Base-by-base conservation (phyloP, 2,329 filamentous ascomycete species). In the Colletotrichum brevisporum region DNA sequence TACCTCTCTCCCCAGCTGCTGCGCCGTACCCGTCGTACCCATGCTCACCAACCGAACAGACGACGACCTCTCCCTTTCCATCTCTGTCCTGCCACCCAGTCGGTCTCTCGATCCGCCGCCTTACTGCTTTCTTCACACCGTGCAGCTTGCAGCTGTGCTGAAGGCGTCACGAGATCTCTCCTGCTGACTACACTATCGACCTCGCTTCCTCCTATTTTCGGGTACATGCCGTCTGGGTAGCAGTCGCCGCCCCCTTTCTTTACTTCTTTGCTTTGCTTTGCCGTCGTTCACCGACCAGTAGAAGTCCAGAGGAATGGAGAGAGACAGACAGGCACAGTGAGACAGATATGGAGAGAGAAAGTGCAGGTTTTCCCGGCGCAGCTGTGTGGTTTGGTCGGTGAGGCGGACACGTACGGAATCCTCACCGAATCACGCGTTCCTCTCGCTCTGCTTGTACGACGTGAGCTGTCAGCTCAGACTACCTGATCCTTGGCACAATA, bases 401-500 rank as follows among this genome's bases (percentile, higher is more conserved):
- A 70, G 63, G 63, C 63, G 63, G 56, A 70, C 39, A 50, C 26
- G 43, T 53, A 36, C 21, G 50, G 27, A 36, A 41, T 45, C 27
- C 47, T 70, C 67, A 70, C 67, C 63, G 67, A 68, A 57, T 70
- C 63, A 67, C 39, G 52, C 51, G 52, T 53, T 58, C n/a, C 56
- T 68, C 53, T 41, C 16, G 31, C 47, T 58, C 27, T 58, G 26
- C 51, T 58, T 58, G 67, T 70, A 26, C 57, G 21, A 68, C 63
- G n/a, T 48, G 67, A 70, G 50, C 62, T 69, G 55, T 69, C 67
- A 58, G 39, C 45, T 68, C 63, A 62, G 26, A 53, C 41, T 62
- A 53, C 31, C 62, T 36, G 52, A 31, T 21, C 21, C 39, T 58
- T 43, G 62, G 55, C 47, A 55, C 21, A 21, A n/a, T 21, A 70